phyloP scores from a whole-genome alignment of 2,329 filamentous ascomycete species.

The Ophiostoma perfectum region DNA sequence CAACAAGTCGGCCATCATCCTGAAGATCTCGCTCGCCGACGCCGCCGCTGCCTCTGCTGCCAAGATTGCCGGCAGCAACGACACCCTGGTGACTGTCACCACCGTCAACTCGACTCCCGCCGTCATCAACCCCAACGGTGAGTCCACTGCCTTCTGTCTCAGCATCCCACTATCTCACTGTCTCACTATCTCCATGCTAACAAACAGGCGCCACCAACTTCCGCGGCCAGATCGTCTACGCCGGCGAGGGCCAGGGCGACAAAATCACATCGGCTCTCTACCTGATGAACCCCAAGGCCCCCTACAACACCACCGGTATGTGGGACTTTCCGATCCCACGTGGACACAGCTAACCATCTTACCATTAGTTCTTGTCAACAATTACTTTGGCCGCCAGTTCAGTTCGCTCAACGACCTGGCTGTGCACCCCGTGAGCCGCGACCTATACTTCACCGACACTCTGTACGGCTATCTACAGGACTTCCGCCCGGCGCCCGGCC shows the following conservation, averaged over 20 bases:
- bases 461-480: constrained; percentile 55
- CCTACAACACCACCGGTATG: constrained; percentile 44
- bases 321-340: background rate
- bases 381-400: constrained; percentile 55
- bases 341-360: background rate
- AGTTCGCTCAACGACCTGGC: constrained; percentile 56
- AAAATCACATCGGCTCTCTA: constrained; percentile 38
- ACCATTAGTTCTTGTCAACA: constrained; percentile 46
- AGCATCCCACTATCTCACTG: too few species aligned
- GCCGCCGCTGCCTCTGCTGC: constrained; percentile 35
- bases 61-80: constrained; percentile 10
- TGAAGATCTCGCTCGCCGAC: constrained; percentile 45
- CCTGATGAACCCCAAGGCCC: constrained; percentile 41
- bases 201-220: constrained; percentile 43
- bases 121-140: constrained; percentile 49
- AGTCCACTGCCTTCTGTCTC: too few species aligned
- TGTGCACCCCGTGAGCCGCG: constrained; percentile 48
- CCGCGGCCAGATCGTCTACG: constrained; percentile 44
- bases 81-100: constrained; percentile 37
- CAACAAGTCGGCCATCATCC: constrained; percentile 46
- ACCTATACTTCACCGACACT: constrained; percentile 61
- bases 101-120: constrained; percentile 40
- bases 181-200: constrained; percentile 27
- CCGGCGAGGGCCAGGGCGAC: constrained; percentile 46
- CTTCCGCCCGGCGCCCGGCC: constrained; percentile 48